phyloP scores from a whole-genome alignment of 352 stramenopile genomes.

The Phytopythium delawarense region DNA sequence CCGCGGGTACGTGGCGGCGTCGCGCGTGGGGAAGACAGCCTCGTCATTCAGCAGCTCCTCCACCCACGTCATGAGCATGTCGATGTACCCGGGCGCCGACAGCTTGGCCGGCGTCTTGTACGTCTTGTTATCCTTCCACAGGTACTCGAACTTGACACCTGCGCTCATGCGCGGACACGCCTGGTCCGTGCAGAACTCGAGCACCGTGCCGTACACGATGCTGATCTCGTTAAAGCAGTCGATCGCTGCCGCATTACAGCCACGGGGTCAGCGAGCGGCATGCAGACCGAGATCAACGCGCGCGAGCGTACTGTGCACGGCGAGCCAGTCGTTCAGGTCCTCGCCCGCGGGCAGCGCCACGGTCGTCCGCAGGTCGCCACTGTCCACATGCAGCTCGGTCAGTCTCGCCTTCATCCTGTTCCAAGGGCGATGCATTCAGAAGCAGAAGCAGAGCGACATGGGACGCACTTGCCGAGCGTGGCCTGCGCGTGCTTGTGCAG shows the following conservation, averaged over 20 bases:
- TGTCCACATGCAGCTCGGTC: conserved; percentile 8
- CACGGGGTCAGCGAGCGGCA: conserved; percentile 1
- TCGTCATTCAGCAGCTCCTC: conserved; percentile 87
- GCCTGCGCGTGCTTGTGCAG: conserved; percentile 80
- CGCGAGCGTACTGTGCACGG: conserved; percentile 74
- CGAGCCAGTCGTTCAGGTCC: conserved; percentile 91
- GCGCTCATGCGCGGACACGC: conserved; percentile 75
- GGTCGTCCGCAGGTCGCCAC: conserved; percentile 60
- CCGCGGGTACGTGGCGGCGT: conserved; percentile 66
- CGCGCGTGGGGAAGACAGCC: conserved; percentile 63
- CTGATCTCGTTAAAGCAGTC: conserved; percentile 95
- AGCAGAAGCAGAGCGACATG: no score
- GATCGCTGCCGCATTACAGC: conserved; percentile 47
- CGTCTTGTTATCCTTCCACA: conserved; percentile 79
- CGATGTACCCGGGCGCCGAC: conserved; percentile 87
- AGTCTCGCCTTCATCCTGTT: neutral
- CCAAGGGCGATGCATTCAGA: no score
- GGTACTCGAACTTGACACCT: conserved; percentile 86
- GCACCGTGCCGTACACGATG: conserved; percentile 90
- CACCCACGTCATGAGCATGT: conserved; percentile 91
- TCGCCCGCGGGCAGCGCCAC: conserved; percentile 70
- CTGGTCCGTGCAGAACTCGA: conserved; percentile 71
- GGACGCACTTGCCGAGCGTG: conserved; percentile 72
- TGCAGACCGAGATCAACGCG: no score
- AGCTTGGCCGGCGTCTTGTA: conserved; percentile 73